Conservation (phyloP, 208 protist species). For the Trichomonas tenax region DNA sequence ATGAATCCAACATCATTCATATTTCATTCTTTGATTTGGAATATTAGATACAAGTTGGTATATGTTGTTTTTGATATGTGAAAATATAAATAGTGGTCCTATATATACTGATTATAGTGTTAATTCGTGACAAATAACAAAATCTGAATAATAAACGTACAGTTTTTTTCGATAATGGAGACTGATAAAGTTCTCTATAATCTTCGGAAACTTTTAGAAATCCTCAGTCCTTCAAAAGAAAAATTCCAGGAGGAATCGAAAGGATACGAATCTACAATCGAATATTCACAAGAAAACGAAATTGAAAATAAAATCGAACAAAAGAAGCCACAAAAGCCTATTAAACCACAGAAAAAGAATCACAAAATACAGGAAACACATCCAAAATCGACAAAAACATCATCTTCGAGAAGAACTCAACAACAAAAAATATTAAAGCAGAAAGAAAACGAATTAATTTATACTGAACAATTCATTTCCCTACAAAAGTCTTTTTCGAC, state of each 20-base stretch:
- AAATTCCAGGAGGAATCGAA: neutral
- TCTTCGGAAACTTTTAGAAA: neutral
- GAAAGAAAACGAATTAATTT: neutral
- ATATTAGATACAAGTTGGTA: too few species aligned
- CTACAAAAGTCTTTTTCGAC: neutral
- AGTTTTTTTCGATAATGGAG: neutral
- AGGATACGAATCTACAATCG: neutral
- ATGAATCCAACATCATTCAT: too few species aligned
- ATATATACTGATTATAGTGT: too few species aligned
- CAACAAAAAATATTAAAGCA: neutral
- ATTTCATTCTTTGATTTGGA: too few species aligned
- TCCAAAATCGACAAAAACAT: neutral
- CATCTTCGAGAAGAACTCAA: neutral
- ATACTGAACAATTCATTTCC: neutral
- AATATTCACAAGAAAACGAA: neutral
- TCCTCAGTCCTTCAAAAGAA: neutral
- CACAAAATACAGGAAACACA: neutral
- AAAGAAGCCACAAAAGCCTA: neutral
- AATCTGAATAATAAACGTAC: too few species aligned
- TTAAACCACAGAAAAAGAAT: neutral
- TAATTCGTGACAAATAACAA: too few species aligned
- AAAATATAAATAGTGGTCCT: too few species aligned
- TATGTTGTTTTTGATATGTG: too few species aligned
- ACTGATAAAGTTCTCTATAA: neutral
- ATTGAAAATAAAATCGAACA: neutral